A percentile compares a stretch with the other conserved stretches of the same genome.
Conservation (phyloP, 177 flowering plant genomes). For the Vitis hybrid region DNA sequence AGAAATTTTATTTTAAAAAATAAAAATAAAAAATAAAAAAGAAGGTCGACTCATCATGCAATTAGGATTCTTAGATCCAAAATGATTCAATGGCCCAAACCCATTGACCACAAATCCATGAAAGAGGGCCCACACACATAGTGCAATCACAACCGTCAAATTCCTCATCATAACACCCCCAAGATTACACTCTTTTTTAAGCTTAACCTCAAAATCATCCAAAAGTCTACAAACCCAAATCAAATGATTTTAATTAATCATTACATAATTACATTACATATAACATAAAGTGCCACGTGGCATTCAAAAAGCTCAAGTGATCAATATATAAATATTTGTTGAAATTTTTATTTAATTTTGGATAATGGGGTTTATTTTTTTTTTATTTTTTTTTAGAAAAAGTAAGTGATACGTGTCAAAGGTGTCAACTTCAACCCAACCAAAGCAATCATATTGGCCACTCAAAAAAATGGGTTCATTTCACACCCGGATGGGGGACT, state of each 20-base stretch:
- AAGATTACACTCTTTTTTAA: neutral
- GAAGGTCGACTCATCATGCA: neutral
- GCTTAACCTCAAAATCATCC: neutral
- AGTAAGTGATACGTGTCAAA: neutral
- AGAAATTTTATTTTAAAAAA: too few relatives aligned
- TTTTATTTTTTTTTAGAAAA: neutral
- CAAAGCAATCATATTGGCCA: conserved; percentile 7
- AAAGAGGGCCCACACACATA: neutral
- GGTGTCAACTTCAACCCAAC: neutral
- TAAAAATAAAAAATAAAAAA: neutral
- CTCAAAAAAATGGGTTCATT: neutral
- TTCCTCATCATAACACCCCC: neutral
- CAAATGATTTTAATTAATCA: neutral
- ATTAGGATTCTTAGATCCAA: conserved; percentile 1
- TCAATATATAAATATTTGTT: neutral
- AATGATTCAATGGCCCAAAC: conserved; percentile 1
- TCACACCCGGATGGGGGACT: neutral
- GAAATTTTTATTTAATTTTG: neutral
- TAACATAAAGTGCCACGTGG: neutral
- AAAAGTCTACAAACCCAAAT: neutral
- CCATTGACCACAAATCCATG: neutral
- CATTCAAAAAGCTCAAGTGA: neutral
- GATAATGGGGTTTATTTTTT: neutral
- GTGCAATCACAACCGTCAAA: neutral
- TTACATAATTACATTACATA: neutral